A percentile compares a stretch with the other conserved stretches of the same genome.
Conservation (phyloP, 306 rosid species). For the Sophora flavescens region DNA sequence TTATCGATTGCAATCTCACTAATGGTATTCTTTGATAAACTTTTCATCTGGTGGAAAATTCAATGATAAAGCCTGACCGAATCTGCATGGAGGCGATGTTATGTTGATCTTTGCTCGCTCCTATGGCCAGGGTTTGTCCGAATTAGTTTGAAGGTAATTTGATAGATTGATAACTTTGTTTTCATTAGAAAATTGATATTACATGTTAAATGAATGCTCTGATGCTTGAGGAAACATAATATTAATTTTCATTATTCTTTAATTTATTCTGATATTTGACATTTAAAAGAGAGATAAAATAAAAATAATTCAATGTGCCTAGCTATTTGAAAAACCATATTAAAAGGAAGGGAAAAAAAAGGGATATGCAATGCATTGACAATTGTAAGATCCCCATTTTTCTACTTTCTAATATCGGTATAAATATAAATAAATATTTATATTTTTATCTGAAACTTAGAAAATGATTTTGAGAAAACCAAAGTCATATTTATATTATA, state of each 20-base stretch:
- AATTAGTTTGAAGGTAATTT: slow-evolving; percentile 85
- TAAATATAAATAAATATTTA: too few species aligned
- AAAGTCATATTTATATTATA: too few species aligned
- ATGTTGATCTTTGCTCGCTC: slow-evolving; percentile 90
- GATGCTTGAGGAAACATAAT: slow-evolving; percentile 13
- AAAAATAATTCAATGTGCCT: slow-evolving; percentile 8
- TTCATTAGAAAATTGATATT: slow-evolving; percentile 20
- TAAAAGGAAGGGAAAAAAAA: slow-evolving; percentile 34
- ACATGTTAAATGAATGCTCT: slow-evolving; percentile 28
- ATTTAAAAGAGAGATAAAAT: slow-evolving; percentile 31
- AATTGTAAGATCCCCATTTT: too few species aligned
- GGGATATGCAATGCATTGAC: slow-evolving; percentile 40
- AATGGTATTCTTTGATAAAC: too few species aligned
- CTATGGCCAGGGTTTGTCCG: slow-evolving; percentile 95
- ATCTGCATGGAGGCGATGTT: too few species aligned
- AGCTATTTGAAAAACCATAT: slow-evolving; percentile 29
- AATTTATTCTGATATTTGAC: slow-evolving; percentile 20
- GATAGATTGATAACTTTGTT: slow-evolving; percentile 1
- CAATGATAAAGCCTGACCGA: too few species aligned
- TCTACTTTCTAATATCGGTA: too few species aligned
- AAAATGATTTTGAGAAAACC: too few species aligned
- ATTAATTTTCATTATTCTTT: too few species aligned
- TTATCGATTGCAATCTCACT: too few species aligned
- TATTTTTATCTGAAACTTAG: too few species aligned
- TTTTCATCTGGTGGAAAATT: too few species aligned